Base-by-base conservation (phyloP, 768 basidiomycete genomes). In the Lactarius quietus region DNA sequence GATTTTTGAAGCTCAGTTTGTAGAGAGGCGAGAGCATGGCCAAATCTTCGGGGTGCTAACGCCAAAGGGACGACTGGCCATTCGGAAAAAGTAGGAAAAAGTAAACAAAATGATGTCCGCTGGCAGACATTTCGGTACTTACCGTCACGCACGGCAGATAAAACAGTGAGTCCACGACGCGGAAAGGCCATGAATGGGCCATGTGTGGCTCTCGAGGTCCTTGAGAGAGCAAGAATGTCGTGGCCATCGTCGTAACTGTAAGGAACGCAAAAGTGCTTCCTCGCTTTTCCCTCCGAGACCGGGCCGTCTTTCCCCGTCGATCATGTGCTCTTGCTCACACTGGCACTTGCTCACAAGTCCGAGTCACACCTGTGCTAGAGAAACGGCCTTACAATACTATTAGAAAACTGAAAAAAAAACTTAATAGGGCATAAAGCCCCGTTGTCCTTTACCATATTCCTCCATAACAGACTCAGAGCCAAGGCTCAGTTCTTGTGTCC, bases 1-100 rank as follows among this genome's bases (percentile, higher is more conserved):
- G 59, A 52, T 17, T 36, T 31, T 41, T 36, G 52, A 20, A 7
- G 14, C 9, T 43, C 15, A 3, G 3, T 15, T 31, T 52, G 52
- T 66, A 58, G 68, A 62, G 31, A 35, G 23, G 68, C 48, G 38
- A 67, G 65, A 26, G 65, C 62, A 56, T 69, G 69, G 3, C 48
- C 57, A 58, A 59, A 68, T 56, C 66, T 41, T 55, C 60, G 64
- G 36, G 60, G 36, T 15, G 67, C 26, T 23, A 48, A 57, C 7
- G 60, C n/a, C 1, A 43, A 65, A 60, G 64, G 69, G 55, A 63
- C 18, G 56, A 39, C 67, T 69, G 8, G 28, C 1, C 23, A 26
- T 12, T 26, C 9, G 14, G 29, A 36, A 36, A 39, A n/a, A 15
- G n/a, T n/a, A n/a, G n/a, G 33, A 33, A 38, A 38, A 38, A 15